Base-by-base conservation (phyloP, 2,329 filamentous ascomycete genomes). In the Talaromyces sp. region DNA sequence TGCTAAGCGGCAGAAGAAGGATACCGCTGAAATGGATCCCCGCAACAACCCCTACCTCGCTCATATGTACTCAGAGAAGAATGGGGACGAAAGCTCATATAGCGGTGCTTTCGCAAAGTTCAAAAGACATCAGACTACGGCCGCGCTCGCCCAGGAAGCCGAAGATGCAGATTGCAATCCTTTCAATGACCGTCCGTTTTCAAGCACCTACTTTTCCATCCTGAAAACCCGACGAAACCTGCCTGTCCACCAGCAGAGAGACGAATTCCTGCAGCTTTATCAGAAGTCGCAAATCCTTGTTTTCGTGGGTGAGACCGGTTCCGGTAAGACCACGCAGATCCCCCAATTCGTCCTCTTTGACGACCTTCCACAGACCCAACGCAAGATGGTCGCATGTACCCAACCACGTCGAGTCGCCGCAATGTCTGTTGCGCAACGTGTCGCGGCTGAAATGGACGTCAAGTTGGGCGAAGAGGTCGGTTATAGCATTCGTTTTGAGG, bases 401-500 rank as follows among this genome's bases (percentile, higher is more conserved):
- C 95, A 99, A 80, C 95, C 95, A 68, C 90, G 96, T 78, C 91
- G 95, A 87, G 95, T 99, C 63, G 95, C 96, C 66, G 95, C 95
- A 73, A 99, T 97, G 93, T 97, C 93, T 56, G 95, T 99, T 19
- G 95, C 95, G 41, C 92, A 98, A 80, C 94, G 95, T 90, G 95
- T 99, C 37, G 93, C 96, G 33, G 89, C 97, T 74, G 95, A 99
- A 81, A 90, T 99, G 85, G 95, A 98, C 75, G 94, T 97, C 70
- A 88, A 86, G 66, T 85, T 99, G 31, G 95, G 95, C 66, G 89
- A 97, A 70, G 94, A 98, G 80, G 93, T 99, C 63, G 95, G 95
- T 79, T 99, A 98, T 83, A 98, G 92, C 78, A 98, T 99, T 77
- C 92, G 95, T 84, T 99, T 99, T 79, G 96, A 99, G 80, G 95